These are phyloP conservation scores for Lepidopterella palustris DNA, from an alignment of 495 filamentous ascomycete species.

Conservation along the genomic window DNA sequence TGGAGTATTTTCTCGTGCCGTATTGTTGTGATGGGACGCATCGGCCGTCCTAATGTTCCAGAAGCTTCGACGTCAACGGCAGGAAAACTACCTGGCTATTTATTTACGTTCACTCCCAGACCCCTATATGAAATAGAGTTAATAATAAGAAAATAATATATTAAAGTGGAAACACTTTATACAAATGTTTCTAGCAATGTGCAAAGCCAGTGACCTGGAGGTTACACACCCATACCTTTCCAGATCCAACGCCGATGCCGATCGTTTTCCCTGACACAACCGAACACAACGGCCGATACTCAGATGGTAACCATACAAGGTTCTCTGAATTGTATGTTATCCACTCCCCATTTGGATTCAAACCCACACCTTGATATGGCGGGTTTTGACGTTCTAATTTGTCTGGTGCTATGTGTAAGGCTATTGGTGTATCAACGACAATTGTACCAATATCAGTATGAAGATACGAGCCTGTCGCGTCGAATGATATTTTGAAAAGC, in stretches of 20 bases:
- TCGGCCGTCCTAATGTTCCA: no score
- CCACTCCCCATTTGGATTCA: neutral
- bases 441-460: neutral
- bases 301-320: neutral
- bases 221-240: neutral
- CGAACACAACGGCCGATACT: neutral
- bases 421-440: neutral
- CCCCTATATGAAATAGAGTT: neutral
- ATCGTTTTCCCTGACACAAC: no score
- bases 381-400: neutral
- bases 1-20: no score
- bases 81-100: neutral
- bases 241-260: no score
- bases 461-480: no score
- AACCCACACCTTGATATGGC: neutral
- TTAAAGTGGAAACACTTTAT: neutral
- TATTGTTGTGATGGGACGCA: no score
- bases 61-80: no score
- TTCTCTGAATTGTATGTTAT: neutral
- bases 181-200: neutral
- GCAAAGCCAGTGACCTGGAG: neutral
- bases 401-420: neutral
- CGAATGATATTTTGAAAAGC: neutral
- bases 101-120: neutral
- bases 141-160: neutral